Evolutionary conservation across 768 basidiomycete species (phyloP).

Genomic region (Tephrocybe sp.): DNA sequence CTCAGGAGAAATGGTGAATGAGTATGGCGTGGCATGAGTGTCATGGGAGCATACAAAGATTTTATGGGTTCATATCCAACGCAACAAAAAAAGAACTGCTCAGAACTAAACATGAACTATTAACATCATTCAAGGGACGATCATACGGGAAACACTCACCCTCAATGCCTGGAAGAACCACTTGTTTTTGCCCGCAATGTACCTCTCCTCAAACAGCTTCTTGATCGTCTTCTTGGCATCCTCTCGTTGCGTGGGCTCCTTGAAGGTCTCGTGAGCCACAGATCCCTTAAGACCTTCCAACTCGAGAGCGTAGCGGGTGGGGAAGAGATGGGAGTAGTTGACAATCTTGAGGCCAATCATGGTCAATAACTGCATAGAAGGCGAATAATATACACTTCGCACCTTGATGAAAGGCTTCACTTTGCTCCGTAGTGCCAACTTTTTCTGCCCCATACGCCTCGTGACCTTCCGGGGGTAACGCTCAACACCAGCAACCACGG

Average conservation of each 20-base stretch:
- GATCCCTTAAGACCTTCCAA: conserved; percentile 91
- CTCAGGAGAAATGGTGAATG: conserved; percentile 2
- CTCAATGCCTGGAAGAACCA: conserved; percentile 94
- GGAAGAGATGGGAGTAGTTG: conserved; percentile 99
- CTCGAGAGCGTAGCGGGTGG: conserved; percentile 97
- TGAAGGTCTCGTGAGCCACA: conserved; percentile 88
- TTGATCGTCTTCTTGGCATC: conserved; percentile 95
- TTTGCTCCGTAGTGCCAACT: conserved; percentile 87
- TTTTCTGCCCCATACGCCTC: conserved; percentile 96
- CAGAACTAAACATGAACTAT: conserved; percentile 30
- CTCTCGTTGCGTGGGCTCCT: conserved; percentile 94
- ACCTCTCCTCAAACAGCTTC: conserved; percentile 95
- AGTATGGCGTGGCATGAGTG: conserved; percentile 26
- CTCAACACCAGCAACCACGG: conserved; percentile 97
- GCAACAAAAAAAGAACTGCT: conserved; percentile 26
- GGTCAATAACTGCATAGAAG: neutral
- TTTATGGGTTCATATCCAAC: conserved; percentile 31
- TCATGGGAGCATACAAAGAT: conserved; percentile 35
- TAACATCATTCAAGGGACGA: neutral
- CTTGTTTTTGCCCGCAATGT: conserved; percentile 92
- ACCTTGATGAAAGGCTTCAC: conserved; percentile 99
- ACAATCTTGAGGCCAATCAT: conserved; percentile 52
- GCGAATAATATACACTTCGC: conserved; percentile 26
- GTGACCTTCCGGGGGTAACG: conserved; percentile 98
- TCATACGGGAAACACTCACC: conserved; percentile 43